phyloP scores from a whole-genome alignment of 2,329 filamentous ascomycete genomes.

The Zopfia rhizophila region DNA sequence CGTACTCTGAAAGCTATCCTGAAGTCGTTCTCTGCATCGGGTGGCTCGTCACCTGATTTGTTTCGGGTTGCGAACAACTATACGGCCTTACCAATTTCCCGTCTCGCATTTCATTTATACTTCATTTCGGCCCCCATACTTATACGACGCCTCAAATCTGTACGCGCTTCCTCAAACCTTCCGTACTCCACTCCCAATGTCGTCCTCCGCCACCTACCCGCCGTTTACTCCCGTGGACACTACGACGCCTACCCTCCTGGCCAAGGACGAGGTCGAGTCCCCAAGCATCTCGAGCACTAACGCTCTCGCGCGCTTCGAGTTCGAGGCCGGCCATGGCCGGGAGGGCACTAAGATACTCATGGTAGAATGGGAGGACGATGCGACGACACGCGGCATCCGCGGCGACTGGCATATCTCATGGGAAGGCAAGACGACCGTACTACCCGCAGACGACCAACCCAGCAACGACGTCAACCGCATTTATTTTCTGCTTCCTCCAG shows the following conservation, averaged over 20 bases:
- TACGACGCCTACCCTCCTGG: slow-evolving; percentile 35
- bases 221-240: slow-evolving; percentile 57
- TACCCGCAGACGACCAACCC: slow-evolving; percentile 70
- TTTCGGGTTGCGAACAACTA: slow-evolving; percentile 35
- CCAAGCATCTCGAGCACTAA: slow-evolving; percentile 62
- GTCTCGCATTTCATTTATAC: slow-evolving; percentile 37
- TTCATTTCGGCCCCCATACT: slow-evolving; percentile 44
- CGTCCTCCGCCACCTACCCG: slow-evolving; percentile 45
- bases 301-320: slow-evolving; percentile 87
- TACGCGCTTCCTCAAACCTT: slow-evolving; percentile 34
- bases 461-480: slow-evolving; percentile 68
- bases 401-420: slow-evolving; percentile 82
- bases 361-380: slow-evolving; percentile 85
- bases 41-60: slow-evolving; percentile 29
- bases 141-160: slow-evolving; percentile 41
- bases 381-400: slow-evolving; percentile 56
- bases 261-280: slow-evolving; percentile 56
- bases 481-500: slow-evolving; percentile 83
- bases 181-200: slow-evolving; percentile 43
- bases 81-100: slow-evolving; percentile 46
- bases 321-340: slow-evolving; percentile 78
- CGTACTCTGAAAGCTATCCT: slow-evolving; percentile 15
- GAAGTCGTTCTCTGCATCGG: slow-evolving; percentile 23
- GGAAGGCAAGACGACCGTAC: slow-evolving; percentile 79
- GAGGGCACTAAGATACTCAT: slow-evolving; percentile 92